These are phyloP conservation scores for Vaccinium vitisidaea DNA, from an alignment of 148 eudicot genomes.

Conservation along the genomic window DNA sequence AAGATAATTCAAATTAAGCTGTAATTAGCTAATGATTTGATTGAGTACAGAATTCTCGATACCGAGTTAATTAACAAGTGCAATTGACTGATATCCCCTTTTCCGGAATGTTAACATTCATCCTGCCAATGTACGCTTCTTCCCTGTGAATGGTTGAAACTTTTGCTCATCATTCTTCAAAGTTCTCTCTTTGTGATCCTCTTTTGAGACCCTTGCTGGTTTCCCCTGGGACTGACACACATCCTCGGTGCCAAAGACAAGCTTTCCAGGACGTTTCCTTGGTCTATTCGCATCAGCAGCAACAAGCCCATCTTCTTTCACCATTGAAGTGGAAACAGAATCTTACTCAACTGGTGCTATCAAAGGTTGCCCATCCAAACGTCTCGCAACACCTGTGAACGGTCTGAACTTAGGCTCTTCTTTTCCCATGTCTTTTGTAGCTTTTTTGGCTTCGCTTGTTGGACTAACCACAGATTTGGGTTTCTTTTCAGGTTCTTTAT, in stretches of 20 bases:
- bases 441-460: background rate
- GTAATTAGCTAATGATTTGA: background rate
- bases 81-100: background rate
- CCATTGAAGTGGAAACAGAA: background rate
- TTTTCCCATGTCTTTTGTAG: background rate
- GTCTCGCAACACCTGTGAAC: conserved; percentile 11
- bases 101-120: background rate
- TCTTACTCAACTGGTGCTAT: background rate
- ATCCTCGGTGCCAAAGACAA: conserved; percentile 2
- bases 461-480: background rate
- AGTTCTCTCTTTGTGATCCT: background rate
- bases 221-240: background rate
- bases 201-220: background rate
- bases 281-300: background rate
- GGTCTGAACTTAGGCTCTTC: conserved; percentile 17
- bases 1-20: background rate
- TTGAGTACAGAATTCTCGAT: background rate
- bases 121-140: conserved; percentile 12
- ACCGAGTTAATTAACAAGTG: background rate
- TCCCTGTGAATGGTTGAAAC: conserved; percentile 23
- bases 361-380: conserved; percentile 14
- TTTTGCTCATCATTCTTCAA: background rate
- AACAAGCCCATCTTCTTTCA: background rate
- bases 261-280: conserved; percentile 5
- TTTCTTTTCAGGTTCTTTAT: conserved; percentile 23